Conservation (phyloP, 116 monocot species). For the Dioscorea cayenensis region DNA sequence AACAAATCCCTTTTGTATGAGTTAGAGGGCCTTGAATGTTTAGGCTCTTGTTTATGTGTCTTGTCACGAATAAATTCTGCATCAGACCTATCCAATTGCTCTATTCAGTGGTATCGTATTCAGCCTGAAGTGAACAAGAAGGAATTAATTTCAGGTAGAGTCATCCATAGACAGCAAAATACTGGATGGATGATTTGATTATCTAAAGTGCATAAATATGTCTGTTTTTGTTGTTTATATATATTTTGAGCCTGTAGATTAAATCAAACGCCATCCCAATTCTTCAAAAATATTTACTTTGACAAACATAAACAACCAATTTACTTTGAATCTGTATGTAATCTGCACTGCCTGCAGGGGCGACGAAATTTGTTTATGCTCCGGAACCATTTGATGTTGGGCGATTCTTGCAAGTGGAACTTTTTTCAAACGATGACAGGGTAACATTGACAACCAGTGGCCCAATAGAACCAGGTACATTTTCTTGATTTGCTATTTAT, state of each 20-base stretch:
- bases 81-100: slow-evolving; percentile 41
- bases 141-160: slow-evolving; percentile 68
- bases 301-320: background rate
- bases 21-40: slow-evolving; percentile 65
- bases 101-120: slow-evolving; percentile 82
- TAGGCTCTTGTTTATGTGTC: slow-evolving; percentile 70
- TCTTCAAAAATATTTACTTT: too few relatives aligned
- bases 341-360: slow-evolving; percentile 46
- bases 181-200: too few relatives aligned
- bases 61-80: slow-evolving; percentile 19
- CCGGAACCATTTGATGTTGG: slow-evolving; percentile 96
- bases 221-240: too few relatives aligned
- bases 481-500: background rate
- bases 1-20: slow-evolving; percentile 31
- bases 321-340: background rate
- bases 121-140: slow-evolving; percentile 53
- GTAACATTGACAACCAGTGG: slow-evolving; percentile 43
- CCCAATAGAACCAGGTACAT: slow-evolving; percentile 72
- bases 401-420: slow-evolving; percentile 71
- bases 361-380: slow-evolving; percentile 71
- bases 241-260: too few relatives aligned
- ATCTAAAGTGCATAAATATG: too few relatives aligned
- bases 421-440: slow-evolving; percentile 33
- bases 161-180: too few relatives aligned
- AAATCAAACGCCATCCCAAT: too few relatives aligned